Evolutionary conservation across 1,284 basidiomycete genomes (phyloP).

Genomic region (Apiotrichum akiyoshidainum): DNA sequence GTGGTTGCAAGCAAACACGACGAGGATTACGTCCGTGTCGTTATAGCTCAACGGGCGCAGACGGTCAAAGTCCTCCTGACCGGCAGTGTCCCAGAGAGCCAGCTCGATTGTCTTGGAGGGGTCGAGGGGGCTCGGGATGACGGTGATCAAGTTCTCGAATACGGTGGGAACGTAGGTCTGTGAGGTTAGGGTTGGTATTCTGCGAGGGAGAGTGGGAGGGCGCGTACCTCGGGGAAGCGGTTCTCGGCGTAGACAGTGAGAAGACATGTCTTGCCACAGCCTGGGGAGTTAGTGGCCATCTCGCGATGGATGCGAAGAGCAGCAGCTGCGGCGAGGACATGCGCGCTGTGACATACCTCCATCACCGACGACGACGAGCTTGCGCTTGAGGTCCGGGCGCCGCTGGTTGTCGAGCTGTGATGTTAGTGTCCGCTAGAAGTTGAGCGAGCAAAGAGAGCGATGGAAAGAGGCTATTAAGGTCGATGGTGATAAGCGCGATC

Average conservation of each 20-base stretch:
- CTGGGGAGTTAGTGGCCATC: slow-evolving; percentile 24
- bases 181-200: neutral
- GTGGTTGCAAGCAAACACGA: slow-evolving; percentile 96
- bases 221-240: slow-evolving; percentile 85
- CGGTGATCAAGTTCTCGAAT: slow-evolving; percentile 95
- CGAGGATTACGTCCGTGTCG: slow-evolving; percentile 92
- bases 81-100: slow-evolving; percentile 96
- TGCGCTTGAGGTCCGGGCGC: slow-evolving; percentile 76
- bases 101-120: slow-evolving; percentile 82
- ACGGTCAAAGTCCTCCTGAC: slow-evolving; percentile 97
- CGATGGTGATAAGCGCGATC: no score
- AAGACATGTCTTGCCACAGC: slow-evolving; percentile 61
- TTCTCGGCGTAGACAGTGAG: slow-evolving; percentile 78
- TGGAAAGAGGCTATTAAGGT: no score
- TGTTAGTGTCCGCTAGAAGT: neutral
- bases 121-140: slow-evolving; percentile 69
- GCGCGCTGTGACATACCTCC: slow-evolving; percentile 19
- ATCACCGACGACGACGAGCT: slow-evolving; percentile 74
- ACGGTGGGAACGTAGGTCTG: slow-evolving; percentile 97
- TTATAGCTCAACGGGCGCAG: slow-evolving; percentile 91
- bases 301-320: neutral
- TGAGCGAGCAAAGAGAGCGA: neutral
- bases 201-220: neutral
- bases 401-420: slow-evolving; percentile 12
- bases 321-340: no score